phyloP scores from a whole-genome alignment of 2,329 filamentous ascomycete genomes.

The Ceratocystis cubensis region DNA sequence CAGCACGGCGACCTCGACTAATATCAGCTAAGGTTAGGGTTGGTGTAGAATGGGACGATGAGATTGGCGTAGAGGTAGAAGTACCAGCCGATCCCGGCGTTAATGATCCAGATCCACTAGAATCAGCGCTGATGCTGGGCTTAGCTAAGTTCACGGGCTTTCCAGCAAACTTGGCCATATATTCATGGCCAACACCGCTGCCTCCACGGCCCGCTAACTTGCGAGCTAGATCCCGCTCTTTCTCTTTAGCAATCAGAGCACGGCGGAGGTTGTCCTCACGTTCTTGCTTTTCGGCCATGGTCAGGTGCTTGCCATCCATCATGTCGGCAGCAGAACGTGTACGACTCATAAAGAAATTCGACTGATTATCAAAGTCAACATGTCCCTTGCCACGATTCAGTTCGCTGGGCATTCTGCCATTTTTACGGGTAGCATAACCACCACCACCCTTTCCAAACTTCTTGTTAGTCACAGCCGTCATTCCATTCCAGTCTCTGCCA shows the following conservation, averaged over 20 bases:
- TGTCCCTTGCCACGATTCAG: slow-evolving; percentile 25
- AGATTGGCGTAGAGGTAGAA: slow-evolving; percentile 22
- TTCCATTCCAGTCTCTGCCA: slow-evolving; percentile 27
- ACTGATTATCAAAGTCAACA: slow-evolving; percentile 48
- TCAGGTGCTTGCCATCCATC: slow-evolving; percentile 41
- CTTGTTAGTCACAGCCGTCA: slow-evolving; percentile 25
- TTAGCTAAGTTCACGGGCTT: neutral
- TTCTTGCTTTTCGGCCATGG: slow-evolving; percentile 45
- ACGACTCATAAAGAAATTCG: slow-evolving; percentile 42
- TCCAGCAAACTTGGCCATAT: slow-evolving; percentile 39
- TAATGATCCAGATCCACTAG: neutral
- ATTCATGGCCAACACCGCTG: slow-evolving; percentile 55
- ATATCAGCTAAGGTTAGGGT: slow-evolving; percentile 33
- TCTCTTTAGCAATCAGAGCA: slow-evolving; percentile 53
- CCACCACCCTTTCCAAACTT: slow-evolving; percentile 36
- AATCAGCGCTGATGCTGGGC: neutral
- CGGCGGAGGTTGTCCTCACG: slow-evolving; percentile 54
- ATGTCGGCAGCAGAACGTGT: slow-evolving; percentile 45
- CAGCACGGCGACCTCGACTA: slow-evolving; percentile 30
- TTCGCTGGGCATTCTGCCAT: slow-evolving; percentile 6
- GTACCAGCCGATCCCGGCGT: neutral
- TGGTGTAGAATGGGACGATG: slow-evolving; percentile 33
- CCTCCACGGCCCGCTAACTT: slow-evolving; percentile 49
- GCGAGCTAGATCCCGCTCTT: slow-evolving; percentile 59
- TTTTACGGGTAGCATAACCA: neutral